Evolutionary conservation across 2,329 filamentous ascomycete species (phyloP), one percentile per base, ranked within the genome.

Genomic region (Westerdykella ornata): DNA sequence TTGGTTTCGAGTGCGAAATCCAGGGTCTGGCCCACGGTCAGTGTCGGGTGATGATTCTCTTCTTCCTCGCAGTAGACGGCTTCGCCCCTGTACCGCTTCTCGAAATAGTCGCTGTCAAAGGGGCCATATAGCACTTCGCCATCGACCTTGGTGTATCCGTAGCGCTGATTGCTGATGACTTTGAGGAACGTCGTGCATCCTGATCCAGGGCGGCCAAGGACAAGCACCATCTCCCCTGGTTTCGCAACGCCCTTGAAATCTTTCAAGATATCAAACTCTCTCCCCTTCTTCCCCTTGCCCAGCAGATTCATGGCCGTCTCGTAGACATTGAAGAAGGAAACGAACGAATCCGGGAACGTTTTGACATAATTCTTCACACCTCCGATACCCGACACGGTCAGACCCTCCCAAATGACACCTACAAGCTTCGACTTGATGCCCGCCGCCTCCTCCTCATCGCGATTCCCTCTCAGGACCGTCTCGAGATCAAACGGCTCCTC

Each of bases 181-280:
- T 76, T 77, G 29, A 77, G 57, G 53, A 77, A 75, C 0, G 73
- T 73, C 0, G 74, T 76, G 49, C 74, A 77, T 29, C 75, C 74
- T 26, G 66, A 68, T 0, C 86, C 86, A 0, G 87, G 87, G 47
- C 81, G 77, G 16, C 87, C 87, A 5, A 94, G 72, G 0, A 94
- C 87, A 2, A 94, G 72, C 0, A 90, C 77, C 88, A 95, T 94
- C 71, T 95, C 88, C 1, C 88, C 89, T 0, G 87, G 85, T 41
- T 63, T 65, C 5, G 56, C 54, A 5, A 73, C 65, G 36, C 70
- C 84, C 38, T 72, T 74, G 68, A 89, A 92, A 49, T 77, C 72
- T 46, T 86, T 75, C 17, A 94, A 68, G 35, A 94, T 81, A 5
- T 86, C 82, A 31, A 82, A 77, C 60, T 94, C 84, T 22, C 71